Percentiles rank a stretch among this genome's conserved stretches.
Evolutionary conservation across 208 protist species (phyloP).

Genomic region (Crithidia brevicula): DNA sequence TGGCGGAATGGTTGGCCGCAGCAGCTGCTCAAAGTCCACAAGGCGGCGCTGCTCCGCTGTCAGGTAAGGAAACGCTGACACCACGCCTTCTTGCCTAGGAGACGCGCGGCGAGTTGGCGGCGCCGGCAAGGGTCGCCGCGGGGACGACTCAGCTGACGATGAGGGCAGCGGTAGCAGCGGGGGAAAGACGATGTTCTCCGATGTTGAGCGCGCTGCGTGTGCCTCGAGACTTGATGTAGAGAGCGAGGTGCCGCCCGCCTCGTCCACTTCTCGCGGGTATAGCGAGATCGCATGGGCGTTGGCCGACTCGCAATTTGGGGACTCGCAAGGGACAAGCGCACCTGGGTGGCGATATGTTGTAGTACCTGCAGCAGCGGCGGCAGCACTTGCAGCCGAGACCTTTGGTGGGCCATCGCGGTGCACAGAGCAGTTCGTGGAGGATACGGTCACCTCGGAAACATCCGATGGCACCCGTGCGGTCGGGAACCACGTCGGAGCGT

Average conservation of each 20-base stretch:
- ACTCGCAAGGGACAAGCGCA: not conserved
- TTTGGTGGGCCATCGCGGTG: not conserved
- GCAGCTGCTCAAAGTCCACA: slow-evolving; percentile 41
- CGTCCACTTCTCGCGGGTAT: not conserved
- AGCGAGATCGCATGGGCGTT: not conserved
- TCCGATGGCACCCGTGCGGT: slow-evolving; percentile 5
- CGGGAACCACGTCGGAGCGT: slow-evolving; percentile 12
- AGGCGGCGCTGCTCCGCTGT: slow-evolving; percentile 39
- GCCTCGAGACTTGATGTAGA: too few relatives aligned
- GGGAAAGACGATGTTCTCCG: not conserved
- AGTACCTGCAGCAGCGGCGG: not conserved
- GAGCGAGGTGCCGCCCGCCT: not conserved
- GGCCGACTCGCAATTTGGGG: not conserved
- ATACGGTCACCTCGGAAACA: slow-evolving; percentile 10
- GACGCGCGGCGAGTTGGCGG: not conserved
- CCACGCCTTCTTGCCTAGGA: not conserved
- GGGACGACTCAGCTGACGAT: too few relatives aligned
- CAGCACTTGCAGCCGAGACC: not conserved
- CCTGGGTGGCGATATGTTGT: not conserved
- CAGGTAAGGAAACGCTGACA: slow-evolving; percentile 8
- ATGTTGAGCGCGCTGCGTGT: too few relatives aligned
- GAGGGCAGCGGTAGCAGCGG: slow-evolving; percentile 2
- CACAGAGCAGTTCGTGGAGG: not conserved
- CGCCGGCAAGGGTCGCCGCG: not conserved
- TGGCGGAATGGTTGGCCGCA: slow-evolving; percentile 25